Base-by-base conservation (phyloP, 2,329 filamentous ascomycete genomes). In the Trichoderma endophyticum region DNA sequence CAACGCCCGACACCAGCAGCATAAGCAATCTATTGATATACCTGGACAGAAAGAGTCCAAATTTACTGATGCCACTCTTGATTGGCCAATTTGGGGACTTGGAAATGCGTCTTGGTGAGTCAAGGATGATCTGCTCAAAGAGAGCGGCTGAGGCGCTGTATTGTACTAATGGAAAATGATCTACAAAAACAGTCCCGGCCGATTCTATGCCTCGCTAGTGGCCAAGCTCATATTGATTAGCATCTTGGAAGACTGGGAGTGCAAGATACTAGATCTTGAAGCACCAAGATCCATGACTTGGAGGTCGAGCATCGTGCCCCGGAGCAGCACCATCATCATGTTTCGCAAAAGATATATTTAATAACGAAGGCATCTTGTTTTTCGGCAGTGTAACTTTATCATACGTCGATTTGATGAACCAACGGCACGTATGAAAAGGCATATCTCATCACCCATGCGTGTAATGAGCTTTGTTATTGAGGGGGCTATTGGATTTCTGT, bases 151-250 rank as follows among this genome's bases (percentile, higher is more conserved):
- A 67, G 28, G n/a, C n/a, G 64, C 26, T 28, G 26, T 28, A 6
- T 28, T 56, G 24, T 39, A n/a, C 62, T 64, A 26, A 65, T 28
- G 18, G 12, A 30, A 11, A 32, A 28, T 32, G 39, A 28, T 26
- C 24, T 30, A 8, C 21, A 26, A 15, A 36, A 54, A 12, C 26
- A 70, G 54, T 43, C 56, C 67, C 15, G 67, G 67, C 6, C 39
- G 67, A 28, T 70, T 70, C 36, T 62, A 62, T 11, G 67, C 39
- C 24, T 70, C 67, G 28, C 57, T 62, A 7, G 57, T 70, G 15
- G 56, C 43, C 2, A 54, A 70, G 21, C 67, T 70, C 43, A 18
- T 62, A 6, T 21, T 62, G 28, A 70, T 70, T 18, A 57, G 57
- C 15, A 39, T 62, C 36, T 12, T 62, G 9, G 57, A 39, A 24